Evolutionary conservation across 768 basidiomycete species (phyloP).

Genomic region (Pleurotus sapidus): DNA sequence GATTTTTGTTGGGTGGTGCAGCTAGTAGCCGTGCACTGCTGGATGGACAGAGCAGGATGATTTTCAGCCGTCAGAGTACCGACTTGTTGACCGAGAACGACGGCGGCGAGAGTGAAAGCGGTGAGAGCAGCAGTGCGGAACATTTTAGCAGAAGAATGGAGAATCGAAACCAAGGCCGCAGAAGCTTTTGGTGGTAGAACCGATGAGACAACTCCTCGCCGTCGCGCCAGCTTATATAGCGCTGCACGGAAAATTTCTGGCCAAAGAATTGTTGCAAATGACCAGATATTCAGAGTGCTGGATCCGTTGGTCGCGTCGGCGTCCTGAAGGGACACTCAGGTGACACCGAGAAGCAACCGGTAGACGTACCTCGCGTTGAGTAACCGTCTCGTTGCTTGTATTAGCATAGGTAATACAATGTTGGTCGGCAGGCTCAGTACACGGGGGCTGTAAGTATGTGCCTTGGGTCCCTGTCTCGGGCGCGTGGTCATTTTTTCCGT

Average conservation of each 20-base stretch:
- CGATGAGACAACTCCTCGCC: background rate
- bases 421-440: background rate
- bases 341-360: background rate
- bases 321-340: background rate
- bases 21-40: conserved; percentile 42
- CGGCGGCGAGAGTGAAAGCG: conserved; percentile 29
- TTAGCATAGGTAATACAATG: background rate
- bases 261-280: background rate
- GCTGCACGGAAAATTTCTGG: background rate
- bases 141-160: conserved; percentile 18
- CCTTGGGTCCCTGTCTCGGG: background rate
- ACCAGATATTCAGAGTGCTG: background rate
- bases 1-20: conserved; percentile 30
- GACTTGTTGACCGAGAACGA: conserved; percentile 44
- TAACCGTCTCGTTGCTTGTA: background rate
- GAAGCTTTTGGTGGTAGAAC: background rate
- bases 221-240: background rate
- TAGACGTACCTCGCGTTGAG: background rate
- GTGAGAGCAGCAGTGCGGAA: conserved; percentile 31
- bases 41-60: conserved; percentile 42
- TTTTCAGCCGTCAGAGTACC: conserved; percentile 45
- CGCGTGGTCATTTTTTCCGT: background rate
- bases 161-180: background rate
- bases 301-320: background rate
- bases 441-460: background rate